Evolutionary conservation across 257 asterid genomes (phyloP).

Genomic region (Paulownia fortunei): DNA sequence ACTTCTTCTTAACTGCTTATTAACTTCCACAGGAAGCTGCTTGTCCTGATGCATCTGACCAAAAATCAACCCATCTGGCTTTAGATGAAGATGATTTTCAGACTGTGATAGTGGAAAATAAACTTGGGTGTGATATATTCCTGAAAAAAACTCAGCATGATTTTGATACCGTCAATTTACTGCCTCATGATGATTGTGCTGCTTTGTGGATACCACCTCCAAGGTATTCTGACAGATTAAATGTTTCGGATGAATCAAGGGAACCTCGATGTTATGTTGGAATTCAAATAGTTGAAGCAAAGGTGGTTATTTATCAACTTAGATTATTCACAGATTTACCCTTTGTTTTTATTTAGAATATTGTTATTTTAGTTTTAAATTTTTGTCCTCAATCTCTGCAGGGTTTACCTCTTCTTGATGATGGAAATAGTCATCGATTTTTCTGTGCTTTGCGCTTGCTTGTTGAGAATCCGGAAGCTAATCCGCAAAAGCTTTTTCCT

Average conservation of each 20-base stretch:
- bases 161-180: slow-evolving; percentile 54
- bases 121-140: slow-evolving; percentile 92
- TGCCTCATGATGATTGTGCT: slow-evolving; percentile 58
- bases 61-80: slow-evolving; percentile 63
- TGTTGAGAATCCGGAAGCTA: slow-evolving; percentile 88
- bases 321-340: slow-evolving; percentile 3
- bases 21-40: slow-evolving; percentile 67
- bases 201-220: slow-evolving; percentile 90
- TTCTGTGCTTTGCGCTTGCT: slow-evolving; percentile 97
- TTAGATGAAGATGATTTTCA: slow-evolving; percentile 92
- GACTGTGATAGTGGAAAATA: slow-evolving; percentile 81
- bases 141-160: slow-evolving; percentile 64
- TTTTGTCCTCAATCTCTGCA: slow-evolving; percentile 45
- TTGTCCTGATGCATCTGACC: slow-evolving; percentile 54
- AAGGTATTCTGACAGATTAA: slow-evolving; percentile 90
- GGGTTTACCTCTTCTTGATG: slow-evolving; percentile 91
- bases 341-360: not conserved
- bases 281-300: slow-evolving; percentile 85
- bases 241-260: slow-evolving; percentile 84
- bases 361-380: not conserved
- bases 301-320: slow-evolving; percentile 52
- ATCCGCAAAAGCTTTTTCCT: slow-evolving; percentile 92
- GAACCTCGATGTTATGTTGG: slow-evolving; percentile 87
- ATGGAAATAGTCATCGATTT: slow-evolving; percentile 88
- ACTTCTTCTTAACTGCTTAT: slow-evolving; percentile 29